Conservation (phyloP, 495 filamentous ascomycete genomes). For the Podospora bellae-mahoneyi region DNA sequence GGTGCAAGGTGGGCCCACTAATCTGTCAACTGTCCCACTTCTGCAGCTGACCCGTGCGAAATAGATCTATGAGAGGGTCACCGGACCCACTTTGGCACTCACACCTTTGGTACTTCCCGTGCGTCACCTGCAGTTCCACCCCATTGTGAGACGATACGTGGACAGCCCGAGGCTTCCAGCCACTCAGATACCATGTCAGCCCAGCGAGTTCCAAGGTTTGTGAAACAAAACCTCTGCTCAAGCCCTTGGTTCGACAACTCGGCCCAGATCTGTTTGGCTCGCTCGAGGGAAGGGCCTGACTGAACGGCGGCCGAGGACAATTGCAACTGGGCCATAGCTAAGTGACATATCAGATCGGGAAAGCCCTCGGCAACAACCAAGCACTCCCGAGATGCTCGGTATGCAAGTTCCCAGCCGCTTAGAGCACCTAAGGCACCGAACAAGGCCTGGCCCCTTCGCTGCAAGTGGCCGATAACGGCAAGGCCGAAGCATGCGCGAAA, state of each 20-base stretch:
- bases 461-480: background rate
- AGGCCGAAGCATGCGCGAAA: background rate
- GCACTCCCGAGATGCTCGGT: background rate
- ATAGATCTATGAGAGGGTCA: too few species aligned
- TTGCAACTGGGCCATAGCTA: background rate
- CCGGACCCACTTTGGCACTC: too few species aligned
- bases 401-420: background rate
- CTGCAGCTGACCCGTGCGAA: too few species aligned
- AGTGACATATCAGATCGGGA: background rate
- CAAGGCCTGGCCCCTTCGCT: background rate
- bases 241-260: background rate
- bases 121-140: too few species aligned
- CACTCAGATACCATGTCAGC: conserved; percentile 1
- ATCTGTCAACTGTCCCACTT: too few species aligned
- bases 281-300: background rate
- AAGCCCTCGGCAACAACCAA: background rate
- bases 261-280: background rate
- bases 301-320: background rate
- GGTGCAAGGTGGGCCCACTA: too few species aligned
- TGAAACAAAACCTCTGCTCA: background rate
- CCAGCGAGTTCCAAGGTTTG: background rate
- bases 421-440: background rate
- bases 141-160: background rate
- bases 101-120: too few species aligned
- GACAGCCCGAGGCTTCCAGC: background rate